Percentiles rank a stretch among this genome's conserved stretches.
phyloP scores from a whole-genome alignment of 164 flowering plant genomes.

The grape (Vitis vinifera) region DNA sequence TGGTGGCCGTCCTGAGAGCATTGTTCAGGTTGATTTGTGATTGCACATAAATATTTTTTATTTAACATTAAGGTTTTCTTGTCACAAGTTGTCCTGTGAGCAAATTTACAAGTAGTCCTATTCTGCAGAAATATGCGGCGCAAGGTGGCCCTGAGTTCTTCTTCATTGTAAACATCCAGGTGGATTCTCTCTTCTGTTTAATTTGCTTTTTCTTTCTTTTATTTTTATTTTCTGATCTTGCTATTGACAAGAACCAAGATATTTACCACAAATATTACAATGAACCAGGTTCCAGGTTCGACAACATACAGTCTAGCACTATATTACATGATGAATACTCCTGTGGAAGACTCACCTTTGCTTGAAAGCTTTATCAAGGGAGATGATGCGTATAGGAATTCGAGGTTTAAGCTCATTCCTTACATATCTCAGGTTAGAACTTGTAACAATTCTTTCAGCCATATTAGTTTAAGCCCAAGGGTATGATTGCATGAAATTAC shows the following conservation, averaged over 20 bases:
- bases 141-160: constrained; percentile 83
- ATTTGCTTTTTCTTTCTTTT: not conserved
- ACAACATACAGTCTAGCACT: constrained; percentile 66
- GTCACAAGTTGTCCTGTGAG: not conserved
- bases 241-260: not conserved
- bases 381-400: constrained; percentile 83
- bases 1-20: constrained; percentile 72
- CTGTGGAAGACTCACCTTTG: constrained; percentile 62
- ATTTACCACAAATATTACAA: constrained; percentile 4
- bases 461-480: too few relatives aligned
- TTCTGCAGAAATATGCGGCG: constrained; percentile 73
- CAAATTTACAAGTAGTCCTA: constrained; percentile 11
- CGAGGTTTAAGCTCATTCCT: constrained; percentile 94
- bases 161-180: constrained; percentile 87
- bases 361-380: constrained; percentile 74
- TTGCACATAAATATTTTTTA: not conserved
- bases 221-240: not conserved
- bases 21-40: constrained; percentile 63
- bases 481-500: too few relatives aligned
- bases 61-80: not conserved
- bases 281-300: constrained; percentile 78
- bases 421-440: constrained; percentile 78
- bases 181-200: constrained; percentile 5
- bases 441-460: too few relatives aligned
- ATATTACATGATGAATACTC: constrained; percentile 70